phyloP scores from a whole-genome alignment of 1,284 basidiomycete genomes.

The Schizophyllum commune region DNA sequence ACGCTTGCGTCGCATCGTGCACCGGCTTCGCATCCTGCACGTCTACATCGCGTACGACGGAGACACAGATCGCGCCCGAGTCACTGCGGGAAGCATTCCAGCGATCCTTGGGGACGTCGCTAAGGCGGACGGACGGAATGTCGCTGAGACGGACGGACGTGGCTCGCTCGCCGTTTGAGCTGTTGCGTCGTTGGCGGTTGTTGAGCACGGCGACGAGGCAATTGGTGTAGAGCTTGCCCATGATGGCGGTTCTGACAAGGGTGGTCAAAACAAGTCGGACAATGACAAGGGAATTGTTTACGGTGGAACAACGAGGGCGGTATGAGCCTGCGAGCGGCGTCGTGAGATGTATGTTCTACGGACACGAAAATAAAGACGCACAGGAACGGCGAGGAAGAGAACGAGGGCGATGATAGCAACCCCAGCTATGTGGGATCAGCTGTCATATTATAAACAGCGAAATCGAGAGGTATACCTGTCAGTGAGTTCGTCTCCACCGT shows the following conservation, averaged over 20 bases:
- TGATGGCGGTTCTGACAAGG: conserved; percentile 10
- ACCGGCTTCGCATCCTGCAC: neutral
- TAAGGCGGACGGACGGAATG: neutral
- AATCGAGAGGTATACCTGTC: conserved; percentile 6
- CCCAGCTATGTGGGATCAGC: neutral
- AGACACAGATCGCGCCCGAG: neutral
- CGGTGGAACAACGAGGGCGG: conserved; percentile 7
- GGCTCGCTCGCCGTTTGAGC: no score
- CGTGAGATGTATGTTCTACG: neutral
- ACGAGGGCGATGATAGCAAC: conserved; percentile 4
- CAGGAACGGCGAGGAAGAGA: conserved; percentile 5
- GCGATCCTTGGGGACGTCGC: neutral
- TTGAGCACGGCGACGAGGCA: conserved; percentile 12
- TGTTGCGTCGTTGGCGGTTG: conserved; percentile 3
- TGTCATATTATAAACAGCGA: no score
- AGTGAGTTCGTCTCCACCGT: conserved; percentile 13
- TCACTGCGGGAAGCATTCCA: neutral
- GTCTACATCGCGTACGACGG: neutral
- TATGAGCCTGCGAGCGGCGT: neutral
- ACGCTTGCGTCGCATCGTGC: neutral
- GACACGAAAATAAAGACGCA: neutral
- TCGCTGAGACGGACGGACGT: neutral
- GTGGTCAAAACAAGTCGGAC: conserved; percentile 5
- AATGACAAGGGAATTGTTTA: neutral
- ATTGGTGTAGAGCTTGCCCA: conserved; percentile 14